phyloP scores from a whole-genome alignment of 495 filamentous ascomycete species.

The Penicillium paxilli region DNA sequence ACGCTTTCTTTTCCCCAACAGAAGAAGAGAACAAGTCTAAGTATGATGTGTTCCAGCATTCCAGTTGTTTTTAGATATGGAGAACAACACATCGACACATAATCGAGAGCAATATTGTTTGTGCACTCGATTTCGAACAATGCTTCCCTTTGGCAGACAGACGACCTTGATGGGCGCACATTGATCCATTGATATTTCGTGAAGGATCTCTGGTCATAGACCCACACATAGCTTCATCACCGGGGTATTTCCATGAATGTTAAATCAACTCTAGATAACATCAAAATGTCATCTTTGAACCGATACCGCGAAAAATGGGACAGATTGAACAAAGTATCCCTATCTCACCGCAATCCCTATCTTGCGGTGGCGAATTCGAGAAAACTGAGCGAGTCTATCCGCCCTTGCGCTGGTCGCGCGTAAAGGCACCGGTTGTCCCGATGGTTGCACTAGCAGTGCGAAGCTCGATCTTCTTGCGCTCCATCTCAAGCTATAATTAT shows the following conservation, averaged over 20 bases:
- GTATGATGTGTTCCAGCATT: neutral
- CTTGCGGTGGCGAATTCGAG: neutral
- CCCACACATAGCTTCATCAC: slow-evolving; percentile 3
- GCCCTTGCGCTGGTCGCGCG: slow-evolving; percentile 33
- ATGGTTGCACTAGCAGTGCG: slow-evolving; percentile 46
- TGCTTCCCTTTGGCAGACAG: neutral
- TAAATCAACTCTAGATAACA: slow-evolving; percentile 6
- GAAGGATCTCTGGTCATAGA: slow-evolving; percentile 1
- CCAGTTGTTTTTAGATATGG: no score
- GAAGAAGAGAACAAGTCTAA: neutral
- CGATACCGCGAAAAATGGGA: neutral
- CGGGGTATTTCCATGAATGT: slow-evolving; percentile 21
- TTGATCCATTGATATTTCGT: neutral
- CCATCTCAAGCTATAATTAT: slow-evolving; percentile 44
- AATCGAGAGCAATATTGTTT: neutral
- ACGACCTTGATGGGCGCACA: neutral
- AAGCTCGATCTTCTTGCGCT: slow-evolving; percentile 51
- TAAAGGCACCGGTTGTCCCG: slow-evolving; percentile 36
- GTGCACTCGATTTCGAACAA: neutral
- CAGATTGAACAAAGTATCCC: neutral
- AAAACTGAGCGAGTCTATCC: slow-evolving; percentile 17
- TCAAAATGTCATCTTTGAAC: neutral
- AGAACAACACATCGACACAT: neutral
- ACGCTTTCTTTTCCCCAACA: neutral
- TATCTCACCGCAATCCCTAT: neutral